phyloP scores from a whole-genome alignment of 129 eudicot species.

The Tanacetum coccineum region DNA sequence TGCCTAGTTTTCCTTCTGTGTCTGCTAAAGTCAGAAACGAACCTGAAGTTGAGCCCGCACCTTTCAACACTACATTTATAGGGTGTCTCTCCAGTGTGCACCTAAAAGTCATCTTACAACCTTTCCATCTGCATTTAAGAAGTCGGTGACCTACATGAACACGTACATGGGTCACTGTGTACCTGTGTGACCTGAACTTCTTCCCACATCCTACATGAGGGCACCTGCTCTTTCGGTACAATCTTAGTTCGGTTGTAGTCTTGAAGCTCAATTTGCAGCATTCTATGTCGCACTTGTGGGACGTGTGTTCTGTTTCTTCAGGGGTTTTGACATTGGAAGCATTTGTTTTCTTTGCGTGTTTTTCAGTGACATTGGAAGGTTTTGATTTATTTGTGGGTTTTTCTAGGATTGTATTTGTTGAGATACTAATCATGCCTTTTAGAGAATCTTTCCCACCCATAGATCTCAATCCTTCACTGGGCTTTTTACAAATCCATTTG shows the following conservation, averaged over 20 bases:
- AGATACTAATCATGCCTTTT: not conserved
- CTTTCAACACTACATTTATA: constrained; percentile 73
- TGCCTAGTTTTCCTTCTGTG: constrained; percentile 95
- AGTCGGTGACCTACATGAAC: constrained; percentile 80
- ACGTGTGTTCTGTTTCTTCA: constrained; percentile 24
- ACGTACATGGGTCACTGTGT: constrained; percentile 61
- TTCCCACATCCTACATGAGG: constrained; percentile 83
- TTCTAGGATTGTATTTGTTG: constrained; percentile 13
- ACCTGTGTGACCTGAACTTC: constrained; percentile 76
- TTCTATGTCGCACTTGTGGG: constrained; percentile 55
- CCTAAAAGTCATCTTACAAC: constrained; percentile 80
- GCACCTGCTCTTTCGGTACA: constrained; percentile 68
- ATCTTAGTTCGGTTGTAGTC: constrained; percentile 49
- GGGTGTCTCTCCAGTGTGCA: constrained; percentile 96
- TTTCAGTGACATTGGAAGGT: not conserved
- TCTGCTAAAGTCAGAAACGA: constrained; percentile 83
- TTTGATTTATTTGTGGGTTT: constrained; percentile 22
- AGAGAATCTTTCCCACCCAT: constrained; percentile 39
- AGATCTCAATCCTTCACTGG: constrained; percentile 95
- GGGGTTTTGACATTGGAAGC: constrained; percentile 21
- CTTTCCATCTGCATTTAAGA: constrained; percentile 82
- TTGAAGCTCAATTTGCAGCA: constrained; percentile 60
- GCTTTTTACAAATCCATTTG: constrained; percentile 62
- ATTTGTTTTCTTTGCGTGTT: constrained; percentile 25
- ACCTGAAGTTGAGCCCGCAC: constrained; percentile 82